Evolutionary conservation across 306 rosid genomes (phyloP), one percentile per base, ranked within the genome.

Genomic region (Prunus persica): DNA sequence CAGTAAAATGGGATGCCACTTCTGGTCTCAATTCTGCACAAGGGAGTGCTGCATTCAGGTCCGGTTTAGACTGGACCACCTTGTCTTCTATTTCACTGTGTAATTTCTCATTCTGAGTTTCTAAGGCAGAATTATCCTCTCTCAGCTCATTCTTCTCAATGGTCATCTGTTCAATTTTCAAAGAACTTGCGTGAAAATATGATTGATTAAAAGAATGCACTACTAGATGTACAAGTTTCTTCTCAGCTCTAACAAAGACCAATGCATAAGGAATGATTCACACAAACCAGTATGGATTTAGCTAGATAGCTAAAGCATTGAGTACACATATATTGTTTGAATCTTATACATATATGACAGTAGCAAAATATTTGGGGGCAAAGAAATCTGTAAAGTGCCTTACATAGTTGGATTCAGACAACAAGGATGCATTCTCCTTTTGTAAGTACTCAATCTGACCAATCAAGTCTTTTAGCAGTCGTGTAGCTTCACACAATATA

Each of bases 381-480:
- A 38, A 25, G 78, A 22, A 47, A 47, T 52, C 22, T 72, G 67
- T 19, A 13, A 11, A 38, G 28, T 52, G 55, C 41, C 96, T 90
- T 85, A 95, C 99, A 63, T 95, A 91, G 49, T 64, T 76, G 32
- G 96, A 89, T 86, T 91, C 98, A 19, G 92, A 89, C 84, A 91
- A 61, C 46, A 91, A 80, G 45, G 93, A 64, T 14, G 69, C 79
- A 2, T 91, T 82, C 86, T 90, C 93, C 80, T 87, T 88, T 80
- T 81, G 83, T 69, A 93, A 93, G 67, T 81, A 83, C 79, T 89
- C 84, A 11, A 93, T 93, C 80, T 89, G 92, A 76, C 85, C 58
- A 68, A 83, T 55, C 78, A 91, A 87, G 77, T 91, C 98, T 82
- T 85, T 93, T 18, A 93, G 73, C 69, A 93, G 76, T 72, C 85